Percentiles rank a stretch among this genome's conserved stretches.
Conservation (phyloP, 2,329 filamentous ascomycete species). For the Trichoderma simmonsii region DNA sequence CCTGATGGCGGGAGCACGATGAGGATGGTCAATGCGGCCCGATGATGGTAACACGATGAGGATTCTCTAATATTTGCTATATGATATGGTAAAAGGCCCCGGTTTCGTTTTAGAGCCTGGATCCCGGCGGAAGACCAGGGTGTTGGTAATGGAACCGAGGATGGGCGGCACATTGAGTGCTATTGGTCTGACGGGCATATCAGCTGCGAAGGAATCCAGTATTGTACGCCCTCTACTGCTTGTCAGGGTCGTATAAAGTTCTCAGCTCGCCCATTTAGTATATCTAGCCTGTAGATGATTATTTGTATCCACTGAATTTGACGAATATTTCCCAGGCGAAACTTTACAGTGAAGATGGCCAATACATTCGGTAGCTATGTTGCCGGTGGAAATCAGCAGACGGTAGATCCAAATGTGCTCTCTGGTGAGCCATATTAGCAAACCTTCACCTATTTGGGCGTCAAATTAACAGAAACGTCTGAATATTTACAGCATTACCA, state of each 20-base stretch:
- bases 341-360: not conserved
- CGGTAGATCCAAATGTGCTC: not conserved
- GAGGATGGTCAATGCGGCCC: too few species aligned
- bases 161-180: not conserved
- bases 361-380: not conserved
- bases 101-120: not conserved
- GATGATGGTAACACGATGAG: not conserved
- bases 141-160: not conserved
- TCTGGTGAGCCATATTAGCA: not conserved
- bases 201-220: not conserved
- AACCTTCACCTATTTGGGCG: not conserved
- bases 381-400: not conserved
- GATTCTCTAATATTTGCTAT: not conserved
- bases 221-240: not conserved
- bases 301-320: not conserved
- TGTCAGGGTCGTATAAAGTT: not conserved
- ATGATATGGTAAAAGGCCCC: not conserved
- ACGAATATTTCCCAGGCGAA: not conserved
- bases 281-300: not conserved
- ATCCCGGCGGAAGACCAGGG: not conserved
- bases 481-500: not conserved
- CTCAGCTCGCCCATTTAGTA: not conserved
- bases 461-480: not conserved
- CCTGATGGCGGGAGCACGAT: not conserved
- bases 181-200: not conserved